Conservation (phyloP, 148 eudicot genomes). For the Cornus controversa region DNA sequence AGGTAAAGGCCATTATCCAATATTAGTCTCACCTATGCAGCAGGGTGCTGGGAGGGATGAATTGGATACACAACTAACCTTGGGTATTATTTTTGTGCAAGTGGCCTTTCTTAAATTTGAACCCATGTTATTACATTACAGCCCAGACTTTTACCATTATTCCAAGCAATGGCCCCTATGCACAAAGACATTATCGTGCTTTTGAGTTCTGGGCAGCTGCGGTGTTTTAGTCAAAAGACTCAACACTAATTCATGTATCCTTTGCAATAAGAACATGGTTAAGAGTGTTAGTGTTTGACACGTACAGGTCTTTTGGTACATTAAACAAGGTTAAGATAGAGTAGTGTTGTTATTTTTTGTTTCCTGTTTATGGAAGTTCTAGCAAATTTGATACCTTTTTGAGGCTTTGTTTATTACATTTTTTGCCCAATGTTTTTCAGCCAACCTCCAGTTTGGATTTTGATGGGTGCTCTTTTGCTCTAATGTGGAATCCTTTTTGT, state of each 20-base stretch:
- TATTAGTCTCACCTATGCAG: too few species aligned
- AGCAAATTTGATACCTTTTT: neutral
- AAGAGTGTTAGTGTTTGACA: neutral
- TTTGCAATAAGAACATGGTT: neutral
- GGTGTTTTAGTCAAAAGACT: neutral
- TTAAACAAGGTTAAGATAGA: neutral
- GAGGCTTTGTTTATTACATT: too few species aligned
- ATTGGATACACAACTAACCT: too few species aligned
- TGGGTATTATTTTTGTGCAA: too few species aligned
- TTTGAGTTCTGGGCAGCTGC: neutral
- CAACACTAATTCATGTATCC: neutral
- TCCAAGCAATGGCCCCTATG: too few species aligned
- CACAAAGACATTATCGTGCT: too few species aligned
- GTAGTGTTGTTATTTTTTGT: neutral
- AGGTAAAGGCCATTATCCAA: too few species aligned
- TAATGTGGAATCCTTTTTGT: constrained; percentile 1
- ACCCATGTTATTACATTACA: too few species aligned
- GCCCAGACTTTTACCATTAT: too few species aligned
- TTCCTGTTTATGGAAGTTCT: neutral
- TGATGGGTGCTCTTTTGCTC: neutral
- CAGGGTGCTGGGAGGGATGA: too few species aligned
- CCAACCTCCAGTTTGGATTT: neutral
- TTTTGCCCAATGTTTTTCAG: neutral
- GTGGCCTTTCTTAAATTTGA: too few species aligned
- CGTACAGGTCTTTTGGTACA: neutral